Evolutionary conservation across 2,329 filamentous ascomycete species (phyloP).

Genomic region (Penicillium brevicompactum): DNA sequence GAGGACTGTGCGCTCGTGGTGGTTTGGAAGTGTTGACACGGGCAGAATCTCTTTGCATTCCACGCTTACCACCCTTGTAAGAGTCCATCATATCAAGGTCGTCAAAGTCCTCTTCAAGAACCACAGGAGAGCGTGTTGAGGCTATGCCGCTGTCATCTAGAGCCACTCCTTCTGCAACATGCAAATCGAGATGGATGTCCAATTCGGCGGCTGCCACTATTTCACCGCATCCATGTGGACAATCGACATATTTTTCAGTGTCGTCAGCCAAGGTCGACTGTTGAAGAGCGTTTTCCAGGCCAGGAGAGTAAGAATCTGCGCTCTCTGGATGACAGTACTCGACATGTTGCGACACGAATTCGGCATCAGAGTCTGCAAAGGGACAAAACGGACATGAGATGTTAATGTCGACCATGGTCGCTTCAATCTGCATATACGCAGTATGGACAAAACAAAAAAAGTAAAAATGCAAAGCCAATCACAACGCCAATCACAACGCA

Average conservation of each 20-base stretch:
- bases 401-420: slow-evolving; percentile 23
- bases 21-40: slow-evolving; percentile 15
- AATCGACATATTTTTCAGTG: slow-evolving; percentile 50
- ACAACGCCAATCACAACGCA: not conserved
- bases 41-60: slow-evolving; percentile 13
- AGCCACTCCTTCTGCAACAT: slow-evolving; percentile 53
- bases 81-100: slow-evolving; percentile 5
- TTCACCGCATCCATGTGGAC: slow-evolving; percentile 64
- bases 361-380: slow-evolving; percentile 43
- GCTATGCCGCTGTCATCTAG: slow-evolving; percentile 40
- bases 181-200: slow-evolving; percentile 62
- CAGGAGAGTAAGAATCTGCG: slow-evolving; percentile 27
- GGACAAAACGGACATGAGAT: slow-evolving; percentile 49
- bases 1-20: slow-evolving; percentile 17
- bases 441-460: not conserved
- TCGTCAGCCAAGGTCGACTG: slow-evolving; percentile 11
- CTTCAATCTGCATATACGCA: slow-evolving; percentile 4
- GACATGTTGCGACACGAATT: slow-evolving; percentile 47
- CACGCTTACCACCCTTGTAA: slow-evolving; percentile 18
- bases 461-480: no score
- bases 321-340: slow-evolving; percentile 48
- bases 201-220: slow-evolving; percentile 56
- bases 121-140: not conserved
- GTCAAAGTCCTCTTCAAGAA: slow-evolving; percentile 13
- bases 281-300: slow-evolving; percentile 3